Evolutionary conservation across 805 yeast species (phyloP), one percentile per base, ranked within the genome.

Genomic region (Starmerella lactis-condensi): DNA sequence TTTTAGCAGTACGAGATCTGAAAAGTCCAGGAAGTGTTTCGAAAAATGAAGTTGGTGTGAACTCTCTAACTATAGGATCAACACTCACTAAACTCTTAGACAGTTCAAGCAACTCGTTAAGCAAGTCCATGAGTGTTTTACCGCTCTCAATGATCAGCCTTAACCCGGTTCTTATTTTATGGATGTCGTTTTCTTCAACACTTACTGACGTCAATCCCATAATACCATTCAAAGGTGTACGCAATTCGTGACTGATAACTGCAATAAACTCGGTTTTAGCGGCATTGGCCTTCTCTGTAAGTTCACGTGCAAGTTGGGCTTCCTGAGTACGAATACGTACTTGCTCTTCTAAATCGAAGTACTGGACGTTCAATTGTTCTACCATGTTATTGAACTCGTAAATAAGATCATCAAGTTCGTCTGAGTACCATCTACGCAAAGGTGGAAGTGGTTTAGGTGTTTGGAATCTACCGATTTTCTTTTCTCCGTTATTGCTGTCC

Each of bases 201-300:
- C 94, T 85, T 33, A 85, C 78, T 2, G 93, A 75, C 0, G 96
- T 77, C 91, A 89, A 79, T 36, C 98, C 98, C 37, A 89, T 59
- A 22, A 89, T 85, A 51, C 98, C 98, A 52, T 89, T 89, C 40
- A 89, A 58, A 2, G 98, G 98, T 0, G 98, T 89, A 44, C 96
- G 66, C 46, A 89, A 64, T 56, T 89, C 98, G 52, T 81, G 94
- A 0, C 93, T 78, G 19, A 81, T 81, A 46, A 81, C 82, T 6
- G 94, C 93, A 47, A 81, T 79, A 50, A 81, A 81, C 14, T 81
- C 81, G 8, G 94, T 79, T 49, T 89, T 89, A 2, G 96, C 94
- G 45, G 79, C 94, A 52, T 85, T 85, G 3, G 98, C 98, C 26
- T 76, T 68, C 29, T 56, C 61, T 3, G 64, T 61, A 26, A 48